Evolutionary conservation across 1,139 yeast genomes (phyloP), one percentile per base, ranked within the genome.

Genomic region (Scheffersomyces titani): DNA sequence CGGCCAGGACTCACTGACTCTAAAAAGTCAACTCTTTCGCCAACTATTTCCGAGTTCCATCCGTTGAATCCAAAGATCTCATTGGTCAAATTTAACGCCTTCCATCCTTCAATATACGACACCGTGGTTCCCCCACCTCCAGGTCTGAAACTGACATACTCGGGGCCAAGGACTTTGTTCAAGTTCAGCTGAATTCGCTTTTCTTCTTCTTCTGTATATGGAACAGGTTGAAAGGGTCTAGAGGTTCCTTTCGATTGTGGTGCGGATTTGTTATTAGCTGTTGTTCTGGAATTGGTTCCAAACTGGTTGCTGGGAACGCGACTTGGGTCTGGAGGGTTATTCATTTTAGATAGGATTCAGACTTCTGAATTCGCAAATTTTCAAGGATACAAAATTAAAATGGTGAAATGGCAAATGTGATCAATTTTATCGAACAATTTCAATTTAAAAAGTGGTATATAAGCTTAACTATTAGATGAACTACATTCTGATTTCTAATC

Each of bases 1-100:
- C 84, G 69, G 0, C 88, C 85, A 6, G 77, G 75, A 48, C 82
- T 82, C 50, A 83, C 83, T 45, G 85, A 85, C 65, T 89, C 96
- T 55, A 88, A 74, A 65, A 82, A 89, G 68, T 90, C 96, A n/a
- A 89, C 87, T 44, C 83, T 86, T 19, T 86, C 81, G 51, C 79
- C 79, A 57, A 84, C 82, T 11, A 89, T 80, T 65, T 89, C 93
- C 0, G 92, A 86, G 62, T 81, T 79, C 96, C 96, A 90, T 1
- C 94, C 94, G 65, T 88, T 86, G 64, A 87, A 89, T 0, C 96
- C 96, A 78, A 90, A 89, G 9, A 89, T 85, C 65, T 87, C 89
- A 65, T 90, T 90, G 18, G 96, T 96, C 51, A 90, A 71, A 66
- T 88, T 88, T 50, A 90, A 81, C 2, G 90, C 93, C 66, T 84